phyloP scores from a whole-genome alignment of 768 basidiomycete species.

The Piloderma croceum region DNA sequence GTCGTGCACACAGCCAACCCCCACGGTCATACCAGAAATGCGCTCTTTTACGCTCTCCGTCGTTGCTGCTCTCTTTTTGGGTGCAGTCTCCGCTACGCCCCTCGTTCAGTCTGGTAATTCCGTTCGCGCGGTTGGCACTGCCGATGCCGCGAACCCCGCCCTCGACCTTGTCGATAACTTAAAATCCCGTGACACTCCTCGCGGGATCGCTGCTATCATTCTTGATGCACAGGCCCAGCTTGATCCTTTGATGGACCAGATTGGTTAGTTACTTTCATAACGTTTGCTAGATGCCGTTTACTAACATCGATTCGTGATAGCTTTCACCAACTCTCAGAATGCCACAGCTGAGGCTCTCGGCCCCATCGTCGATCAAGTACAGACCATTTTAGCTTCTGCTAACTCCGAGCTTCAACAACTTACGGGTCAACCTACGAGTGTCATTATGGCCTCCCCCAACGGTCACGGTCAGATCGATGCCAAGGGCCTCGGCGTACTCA shows the following conservation, averaged over 20 bases:
- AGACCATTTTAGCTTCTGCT: slow-evolving; percentile 17
- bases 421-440: slow-evolving; percentile 13
- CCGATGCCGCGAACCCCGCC: slow-evolving; percentile 5
- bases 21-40: too few relatives aligned
- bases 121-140: too few relatives aligned
- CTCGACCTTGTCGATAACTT: slow-evolving; percentile 7
- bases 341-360: slow-evolving; percentile 17
- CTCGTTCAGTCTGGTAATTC: too few relatives aligned
- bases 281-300: neutral
- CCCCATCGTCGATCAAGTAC: slow-evolving; percentile 19
- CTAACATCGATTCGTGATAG: slow-evolving; percentile 15
- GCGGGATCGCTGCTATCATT: slow-evolving; percentile 24
- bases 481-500: slow-evolving; percentile 16
- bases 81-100: too few relatives aligned
- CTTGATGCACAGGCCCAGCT: slow-evolving; percentile 12
- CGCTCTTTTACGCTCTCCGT: too few relatives aligned
- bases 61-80: too few relatives aligned
- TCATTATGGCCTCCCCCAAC: slow-evolving; percentile 21
- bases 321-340: slow-evolving; percentile 18
- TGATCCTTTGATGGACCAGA: slow-evolving; percentile 9
- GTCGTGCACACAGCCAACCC: too few relatives aligned
- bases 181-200: slow-evolving; percentile 7
- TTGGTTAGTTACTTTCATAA: slow-evolving; percentile 21
- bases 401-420: slow-evolving; percentile 22
- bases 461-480: slow-evolving; percentile 22